These are phyloP conservation scores for Collybia sp. DNA, from an alignment of 768 basidiomycete species.

Conservation along the genomic window DNA sequence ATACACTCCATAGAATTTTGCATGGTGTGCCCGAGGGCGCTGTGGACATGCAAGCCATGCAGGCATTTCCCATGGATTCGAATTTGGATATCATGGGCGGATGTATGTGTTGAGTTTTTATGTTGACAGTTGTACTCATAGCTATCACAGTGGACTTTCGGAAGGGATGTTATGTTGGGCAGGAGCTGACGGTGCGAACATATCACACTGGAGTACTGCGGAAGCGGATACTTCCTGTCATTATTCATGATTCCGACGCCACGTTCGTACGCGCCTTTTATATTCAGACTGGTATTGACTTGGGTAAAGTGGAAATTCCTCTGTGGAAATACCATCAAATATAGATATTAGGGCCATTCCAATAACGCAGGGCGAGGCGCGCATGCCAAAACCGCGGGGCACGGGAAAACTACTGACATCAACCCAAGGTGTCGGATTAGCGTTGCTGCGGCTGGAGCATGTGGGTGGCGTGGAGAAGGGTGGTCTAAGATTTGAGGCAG, in stretches of 20 bases:
- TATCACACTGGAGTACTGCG: conserved; percentile 91
- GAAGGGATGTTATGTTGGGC: conserved; percentile 98
- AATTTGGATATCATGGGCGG: conserved; percentile 95
- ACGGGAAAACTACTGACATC: conserved; percentile 72
- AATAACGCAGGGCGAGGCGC: conserved; percentile 15
- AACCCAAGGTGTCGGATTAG: conserved; percentile 60
- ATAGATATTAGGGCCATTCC: conserved; percentile 31
- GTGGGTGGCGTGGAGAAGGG: conserved; percentile 50
- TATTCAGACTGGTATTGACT: conserved; percentile 8
- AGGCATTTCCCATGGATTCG: conserved; percentile 90
- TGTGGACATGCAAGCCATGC: conserved; percentile 68
- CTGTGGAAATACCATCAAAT: conserved; percentile 19
- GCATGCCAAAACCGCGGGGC: conserved; percentile 59
- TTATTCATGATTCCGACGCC: conserved; percentile 38
- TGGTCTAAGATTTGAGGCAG: conserved; percentile 35
- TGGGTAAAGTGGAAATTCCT: conserved; percentile 5
- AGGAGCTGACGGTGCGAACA: conserved; percentile 94
- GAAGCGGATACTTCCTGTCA: conserved; percentile 86
- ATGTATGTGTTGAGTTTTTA: conserved; percentile 44
- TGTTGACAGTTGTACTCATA: conserved; percentile 3
- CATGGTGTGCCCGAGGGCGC: conserved; percentile 88
- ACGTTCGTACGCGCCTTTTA: conserved; percentile 19
- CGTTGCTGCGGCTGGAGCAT: conserved; percentile 77
- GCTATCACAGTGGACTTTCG: conserved; percentile 73
- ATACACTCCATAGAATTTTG: conserved; percentile 72